Evolutionary conservation across 805 yeast genomes (phyloP).

Genomic region (Starmerella asiatica): DNA sequence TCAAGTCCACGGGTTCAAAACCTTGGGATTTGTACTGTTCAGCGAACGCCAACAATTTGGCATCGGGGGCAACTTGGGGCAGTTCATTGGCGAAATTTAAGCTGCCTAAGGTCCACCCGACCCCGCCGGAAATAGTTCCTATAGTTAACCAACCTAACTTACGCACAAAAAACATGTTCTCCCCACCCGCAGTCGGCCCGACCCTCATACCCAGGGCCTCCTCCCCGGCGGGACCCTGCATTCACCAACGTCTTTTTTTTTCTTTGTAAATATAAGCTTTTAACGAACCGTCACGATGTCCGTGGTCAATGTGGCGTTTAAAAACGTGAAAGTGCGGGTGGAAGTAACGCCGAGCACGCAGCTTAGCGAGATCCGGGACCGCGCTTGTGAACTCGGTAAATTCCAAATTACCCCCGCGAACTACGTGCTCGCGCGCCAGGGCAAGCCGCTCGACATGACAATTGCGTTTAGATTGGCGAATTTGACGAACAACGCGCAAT

Average conservation of each 20-base stretch:
- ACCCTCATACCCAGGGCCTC: no score
- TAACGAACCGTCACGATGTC: background rate
- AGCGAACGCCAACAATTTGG: background rate
- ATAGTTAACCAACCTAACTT: no score
- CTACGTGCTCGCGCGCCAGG: constrained; percentile 12
- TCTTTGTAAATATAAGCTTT: no score
- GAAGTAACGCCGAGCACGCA: constrained; percentile 17
- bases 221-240: background rate
- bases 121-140: no score
- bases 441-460: constrained; percentile 18
- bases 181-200: no score
- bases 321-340: constrained; percentile 10
- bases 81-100: background rate
- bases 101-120: background rate
- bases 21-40: background rate
- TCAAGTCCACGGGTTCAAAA: background rate
- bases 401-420: constrained; percentile 8
- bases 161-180: no score
- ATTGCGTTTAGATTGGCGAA: constrained; percentile 17
- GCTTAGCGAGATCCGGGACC: constrained; percentile 15
- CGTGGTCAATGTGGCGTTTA: background rate
- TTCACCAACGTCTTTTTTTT: background rate
- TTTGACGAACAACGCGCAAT: constrained; percentile 18
- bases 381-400: constrained; percentile 11
- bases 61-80: background rate